Base-by-base conservation (phyloP, 1,284 basidiomycete species). In the Leccinum pachyderme region DNA sequence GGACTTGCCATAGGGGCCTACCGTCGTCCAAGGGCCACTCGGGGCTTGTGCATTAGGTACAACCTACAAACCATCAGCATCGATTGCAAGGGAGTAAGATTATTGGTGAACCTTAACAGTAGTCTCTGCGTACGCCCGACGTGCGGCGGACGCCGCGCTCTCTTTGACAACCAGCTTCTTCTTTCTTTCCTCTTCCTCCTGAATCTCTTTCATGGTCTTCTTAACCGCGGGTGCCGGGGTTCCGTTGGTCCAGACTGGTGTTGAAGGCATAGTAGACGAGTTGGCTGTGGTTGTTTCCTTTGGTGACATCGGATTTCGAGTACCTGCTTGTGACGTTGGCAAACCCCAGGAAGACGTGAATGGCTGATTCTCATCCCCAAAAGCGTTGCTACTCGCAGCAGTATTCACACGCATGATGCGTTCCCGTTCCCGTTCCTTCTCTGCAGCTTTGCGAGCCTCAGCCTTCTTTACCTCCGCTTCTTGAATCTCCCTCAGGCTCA, bases 191-290 rank as follows among this genome's bases (percentile, higher is more conserved):
- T 99, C 96, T 66, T 99, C 96, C 71, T 98, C 95, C 71, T 98
- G 93, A 47, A 99, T 99, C 76, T 99, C 95, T 78, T 95, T 97
- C 85, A 99, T 89, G 2, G 92, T 92, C 81, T 95, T 98, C 77
- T 95, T 96, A 7, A 84, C 76, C 3, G 77, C 72, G 5, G 75
- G 67, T 5, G 77, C 60, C 61, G 87, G 83, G 1, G 73, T 69
- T 12, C 82, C 69, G 51, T 78, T 83, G 8, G 86, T 87, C 89
- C 89, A 91, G 25, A 89, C 89, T 6, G 82, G 78, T 4, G 65
- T 61, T 29, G 65, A 57, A 9, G 71, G 45, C 4, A 68, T 57
- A 27, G 71, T 37, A 15, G 76, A 61, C 41, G 79, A 63, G 53
- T 72, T 55, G 4, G 69, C 59, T 5, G 78, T 65, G 39, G 74